Percentiles rank a stretch among this genome's conserved stretches.
These are phyloP conservation scores for Cyclotella baltica DNA, from an alignment of 108 stramenopile genomes.

Conservation along the genomic window DNA sequence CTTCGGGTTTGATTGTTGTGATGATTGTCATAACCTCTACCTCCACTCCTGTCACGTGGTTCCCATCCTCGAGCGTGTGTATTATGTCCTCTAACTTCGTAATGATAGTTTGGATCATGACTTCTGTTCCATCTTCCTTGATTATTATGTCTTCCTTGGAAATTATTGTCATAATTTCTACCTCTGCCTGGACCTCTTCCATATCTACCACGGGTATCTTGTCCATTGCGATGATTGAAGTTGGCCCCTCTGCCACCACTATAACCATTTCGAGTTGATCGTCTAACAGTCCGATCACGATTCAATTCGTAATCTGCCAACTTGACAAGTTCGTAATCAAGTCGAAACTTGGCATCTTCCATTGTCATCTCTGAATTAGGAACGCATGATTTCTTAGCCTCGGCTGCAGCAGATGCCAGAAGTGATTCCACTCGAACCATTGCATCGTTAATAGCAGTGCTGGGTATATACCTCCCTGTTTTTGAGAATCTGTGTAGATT, in stretches of 20 bases:
- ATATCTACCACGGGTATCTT: not conserved
- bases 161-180: not conserved
- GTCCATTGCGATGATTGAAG: not conserved
- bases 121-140: not conserved
- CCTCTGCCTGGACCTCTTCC: constrained; percentile 2
- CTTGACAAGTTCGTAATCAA: constrained; percentile 54
- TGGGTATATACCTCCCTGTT: constrained; percentile 78
- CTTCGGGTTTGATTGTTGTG: not conserved
- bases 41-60: not conserved
- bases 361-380: not conserved
- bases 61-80: not conserved
- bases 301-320: constrained; percentile 57
- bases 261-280: not conserved
- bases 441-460: constrained; percentile 68
- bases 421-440: constrained; percentile 56
- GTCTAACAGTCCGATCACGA: constrained; percentile 54
- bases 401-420: constrained; percentile 36
- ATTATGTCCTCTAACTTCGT: not conserved
- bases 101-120: not conserved
- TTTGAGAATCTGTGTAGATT: constrained; percentile 65
- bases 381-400: constrained; percentile 35
- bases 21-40: not conserved
- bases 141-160: not conserved
- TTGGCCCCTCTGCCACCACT: not conserved
- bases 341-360: constrained; percentile 51